Conservation (phyloP, 495 filamentous ascomycete genomes). For the Hypoxylon perforatum region DNA sequence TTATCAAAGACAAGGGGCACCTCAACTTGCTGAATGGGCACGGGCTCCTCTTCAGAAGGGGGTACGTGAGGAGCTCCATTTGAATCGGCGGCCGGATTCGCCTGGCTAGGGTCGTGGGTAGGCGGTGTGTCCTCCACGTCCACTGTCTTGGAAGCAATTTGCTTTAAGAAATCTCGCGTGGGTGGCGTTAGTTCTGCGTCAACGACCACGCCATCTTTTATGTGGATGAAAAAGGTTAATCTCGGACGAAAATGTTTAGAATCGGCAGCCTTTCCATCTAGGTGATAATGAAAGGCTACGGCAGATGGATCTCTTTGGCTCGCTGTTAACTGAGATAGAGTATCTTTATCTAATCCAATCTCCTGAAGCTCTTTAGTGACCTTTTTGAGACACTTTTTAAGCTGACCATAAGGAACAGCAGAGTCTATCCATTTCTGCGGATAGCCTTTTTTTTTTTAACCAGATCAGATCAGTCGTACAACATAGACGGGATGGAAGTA, state of each 20-base stretch:
- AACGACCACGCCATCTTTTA: slow-evolving; percentile 62
- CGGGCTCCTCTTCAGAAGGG: slow-evolving; percentile 4
- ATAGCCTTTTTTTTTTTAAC: slow-evolving; percentile 57
- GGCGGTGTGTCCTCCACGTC: background rate
- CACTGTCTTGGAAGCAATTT: slow-evolving; percentile 49
- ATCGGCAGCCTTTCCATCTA: slow-evolving; percentile 49
- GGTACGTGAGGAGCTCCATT: background rate
- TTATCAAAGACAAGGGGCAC: slow-evolving; percentile 73
- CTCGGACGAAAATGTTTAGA: slow-evolving; percentile 63
- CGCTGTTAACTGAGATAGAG: slow-evolving; percentile 63
- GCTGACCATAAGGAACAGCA: slow-evolving; percentile 76
- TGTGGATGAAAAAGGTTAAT: slow-evolving; percentile 66
- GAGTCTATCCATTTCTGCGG: slow-evolving; percentile 74
- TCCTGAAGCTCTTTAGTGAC: slow-evolving; percentile 68
- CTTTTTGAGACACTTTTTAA: slow-evolving; percentile 80
- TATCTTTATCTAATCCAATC: slow-evolving; percentile 70
- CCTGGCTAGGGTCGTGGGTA: background rate
- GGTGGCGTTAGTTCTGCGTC: slow-evolving; percentile 65
- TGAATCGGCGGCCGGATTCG: background rate
- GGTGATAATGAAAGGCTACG: slow-evolving; percentile 56
- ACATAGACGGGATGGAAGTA: background rate
- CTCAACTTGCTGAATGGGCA: slow-evolving; percentile 59
- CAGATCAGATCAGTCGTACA: slow-evolving; percentile 13
- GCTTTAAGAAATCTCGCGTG: slow-evolving; percentile 64
- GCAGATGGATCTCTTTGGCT: slow-evolving; percentile 45